These are phyloP conservation scores for Diaporthe nobilis DNA, from an alignment of 2,329 filamentous ascomycete species.

Conservation along the genomic window DNA sequence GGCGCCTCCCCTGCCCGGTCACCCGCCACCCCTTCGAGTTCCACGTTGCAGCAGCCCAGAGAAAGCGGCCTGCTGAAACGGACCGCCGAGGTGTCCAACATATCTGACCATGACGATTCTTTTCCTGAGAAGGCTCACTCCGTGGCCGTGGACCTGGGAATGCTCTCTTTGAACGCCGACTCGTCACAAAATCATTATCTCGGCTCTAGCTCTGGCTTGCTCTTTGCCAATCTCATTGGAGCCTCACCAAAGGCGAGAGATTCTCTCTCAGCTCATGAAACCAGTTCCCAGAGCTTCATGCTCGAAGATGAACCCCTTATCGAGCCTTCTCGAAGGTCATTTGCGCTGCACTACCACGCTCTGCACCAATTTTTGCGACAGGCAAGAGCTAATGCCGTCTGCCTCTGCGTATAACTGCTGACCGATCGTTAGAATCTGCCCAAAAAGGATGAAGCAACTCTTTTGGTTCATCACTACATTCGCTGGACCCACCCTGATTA, in stretches of 20 bases:
- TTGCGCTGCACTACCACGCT: not conserved
- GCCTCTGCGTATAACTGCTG: not conserved
- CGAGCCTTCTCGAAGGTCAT: constrained; percentile 1
- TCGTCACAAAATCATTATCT: constrained; percentile 16
- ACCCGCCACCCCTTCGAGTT: not conserved
- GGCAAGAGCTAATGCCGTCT: not conserved
- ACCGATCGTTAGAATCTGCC: not conserved
- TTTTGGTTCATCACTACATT: not conserved
- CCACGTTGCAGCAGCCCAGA: constrained; percentile 1
- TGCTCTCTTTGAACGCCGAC: constrained; percentile 4
- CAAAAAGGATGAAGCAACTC: not conserved
- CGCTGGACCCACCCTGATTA: constrained; percentile 10
- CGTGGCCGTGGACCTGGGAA: not conserved
- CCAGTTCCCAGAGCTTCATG: not conserved
- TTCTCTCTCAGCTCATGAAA: not conserved
- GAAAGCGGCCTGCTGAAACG: constrained; percentile 9
- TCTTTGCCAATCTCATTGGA: constrained; percentile 16
- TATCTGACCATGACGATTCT: constrained; percentile 3
- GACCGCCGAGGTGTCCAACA: constrained; percentile 2
- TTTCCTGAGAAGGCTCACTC: constrained; percentile 18
- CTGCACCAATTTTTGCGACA: constrained; percentile 1
- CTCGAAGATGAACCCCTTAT: not conserved
- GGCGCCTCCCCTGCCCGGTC: not conserved
- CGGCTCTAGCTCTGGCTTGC: constrained; percentile 4
- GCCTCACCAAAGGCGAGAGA: not conserved